Percentiles rank a stretch among this genome's conserved stretches.
Conservation (phyloP, 2,329 filamentous ascomycete genomes). For the Penicillium sp. region DNA sequence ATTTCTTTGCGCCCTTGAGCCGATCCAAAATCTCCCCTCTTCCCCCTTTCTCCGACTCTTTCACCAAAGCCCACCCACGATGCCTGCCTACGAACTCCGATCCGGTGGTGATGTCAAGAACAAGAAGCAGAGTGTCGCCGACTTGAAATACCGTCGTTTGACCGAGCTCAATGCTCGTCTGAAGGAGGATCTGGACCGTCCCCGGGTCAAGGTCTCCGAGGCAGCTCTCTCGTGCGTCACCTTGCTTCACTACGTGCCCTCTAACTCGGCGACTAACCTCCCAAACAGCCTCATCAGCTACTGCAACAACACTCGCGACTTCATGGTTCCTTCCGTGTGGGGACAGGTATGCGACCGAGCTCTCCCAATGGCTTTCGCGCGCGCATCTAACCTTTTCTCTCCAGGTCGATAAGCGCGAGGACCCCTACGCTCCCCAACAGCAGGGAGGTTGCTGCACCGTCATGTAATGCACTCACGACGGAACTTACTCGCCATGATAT, state of each 20-base stretch:
- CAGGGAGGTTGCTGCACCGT: slow-evolving; percentile 89
- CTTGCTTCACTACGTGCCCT: slow-evolving; percentile 13
- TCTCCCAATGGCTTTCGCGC: slow-evolving; percentile 8
- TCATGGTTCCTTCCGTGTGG: slow-evolving; percentile 98
- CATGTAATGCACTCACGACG: slow-evolving; percentile 66
- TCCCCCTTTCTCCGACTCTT: slow-evolving; percentile 19
- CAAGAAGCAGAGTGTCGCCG: slow-evolving; percentile 99
- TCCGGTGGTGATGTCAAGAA: slow-evolving; percentile 70
- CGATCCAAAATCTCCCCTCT: slow-evolving; percentile 9
- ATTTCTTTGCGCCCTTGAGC: slow-evolving; percentile 10
- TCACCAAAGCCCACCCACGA: slow-evolving; percentile 35
- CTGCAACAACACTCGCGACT: slow-evolving; percentile 96
- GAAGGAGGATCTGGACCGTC: slow-evolving; percentile 92
- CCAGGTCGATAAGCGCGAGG: slow-evolving; percentile 87
- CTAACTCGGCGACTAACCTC: slow-evolving; percentile 10
- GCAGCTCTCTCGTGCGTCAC: slow-evolving; percentile 76
- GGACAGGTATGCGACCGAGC: slow-evolving; percentile 60
- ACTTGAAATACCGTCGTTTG: slow-evolving; percentile 92
- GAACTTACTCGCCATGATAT: slow-evolving; percentile 24
- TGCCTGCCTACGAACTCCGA: slow-evolving; percentile 68
- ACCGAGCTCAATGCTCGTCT: slow-evolving; percentile 96
- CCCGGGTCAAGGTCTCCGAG: slow-evolving; percentile 93
- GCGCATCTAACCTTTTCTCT: slow-evolving; percentile 15
- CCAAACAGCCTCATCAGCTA: slow-evolving; percentile 84
- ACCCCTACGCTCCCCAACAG: slow-evolving; percentile 97